Percentiles rank a stretch among this genome's conserved stretches.
phyloP scores from a whole-genome alignment of 177 flowering plant species.

The Vitis hybrid region DNA sequence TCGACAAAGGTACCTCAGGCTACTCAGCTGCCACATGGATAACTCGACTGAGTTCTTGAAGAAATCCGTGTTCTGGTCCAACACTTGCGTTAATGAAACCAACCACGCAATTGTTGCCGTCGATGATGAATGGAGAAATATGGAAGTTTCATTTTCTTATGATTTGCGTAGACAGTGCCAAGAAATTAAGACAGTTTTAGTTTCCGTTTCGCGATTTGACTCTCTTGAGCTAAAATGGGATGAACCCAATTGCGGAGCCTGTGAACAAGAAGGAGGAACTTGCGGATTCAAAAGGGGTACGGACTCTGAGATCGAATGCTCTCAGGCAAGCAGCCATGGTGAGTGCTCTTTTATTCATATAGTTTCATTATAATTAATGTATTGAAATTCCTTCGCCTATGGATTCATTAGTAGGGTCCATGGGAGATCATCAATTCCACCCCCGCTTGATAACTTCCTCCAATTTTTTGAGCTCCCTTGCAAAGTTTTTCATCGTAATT shows the following conservation, averaged over 20 bases:
- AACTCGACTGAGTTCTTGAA: not conserved
- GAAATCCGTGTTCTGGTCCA: not conserved
- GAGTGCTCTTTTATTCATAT: not conserved
- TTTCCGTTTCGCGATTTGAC: not conserved
- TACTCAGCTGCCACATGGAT: constrained; percentile 26
- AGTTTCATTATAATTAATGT: not conserved
- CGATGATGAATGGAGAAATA: not conserved
- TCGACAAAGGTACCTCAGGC: constrained; percentile 4
- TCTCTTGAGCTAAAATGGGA: not conserved
- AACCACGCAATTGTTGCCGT: constrained; percentile 15
- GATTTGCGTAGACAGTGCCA: not conserved
- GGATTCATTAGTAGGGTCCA: too few relatives aligned
- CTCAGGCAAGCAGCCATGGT: not conserved
- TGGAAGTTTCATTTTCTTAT: fast-evolving
- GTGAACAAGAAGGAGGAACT: not conserved
- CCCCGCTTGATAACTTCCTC: too few relatives aligned
- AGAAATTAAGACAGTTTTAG: not conserved
- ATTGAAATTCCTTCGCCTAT: not conserved
- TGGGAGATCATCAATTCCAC: too few relatives aligned
- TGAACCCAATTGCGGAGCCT: constrained; percentile 4
- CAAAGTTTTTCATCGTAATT: too few relatives aligned
- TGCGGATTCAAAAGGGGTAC: constrained; percentile 5
- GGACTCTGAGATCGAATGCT: constrained; percentile 3
- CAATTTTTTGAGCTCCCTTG: too few relatives aligned
- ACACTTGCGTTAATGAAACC: constrained; percentile 20